A percentile compares a stretch with the other conserved stretches of the same genome.
phyloP scores from a whole-genome alignment of 2,329 filamentous ascomycete species.

The Colletotrichum sojae region DNA sequence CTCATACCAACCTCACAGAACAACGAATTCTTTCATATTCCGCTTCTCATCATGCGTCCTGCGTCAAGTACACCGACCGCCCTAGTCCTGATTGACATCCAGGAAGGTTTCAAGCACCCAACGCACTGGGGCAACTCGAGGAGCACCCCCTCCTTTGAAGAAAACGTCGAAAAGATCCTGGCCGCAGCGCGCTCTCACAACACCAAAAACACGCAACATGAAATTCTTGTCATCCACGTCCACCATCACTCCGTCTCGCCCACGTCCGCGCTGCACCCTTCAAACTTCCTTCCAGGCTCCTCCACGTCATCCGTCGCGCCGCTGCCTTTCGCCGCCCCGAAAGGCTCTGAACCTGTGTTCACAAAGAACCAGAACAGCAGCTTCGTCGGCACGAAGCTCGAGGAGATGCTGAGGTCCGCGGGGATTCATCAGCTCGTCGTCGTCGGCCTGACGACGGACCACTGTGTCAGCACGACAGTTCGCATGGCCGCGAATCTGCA shows the following conservation, averaged over 20 bases:
- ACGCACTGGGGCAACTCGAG: conserved; percentile 56
- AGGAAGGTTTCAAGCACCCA: conserved; percentile 56
- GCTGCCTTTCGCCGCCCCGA: conserved; percentile 45
- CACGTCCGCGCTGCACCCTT: conserved; percentile 53
- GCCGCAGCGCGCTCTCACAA: conserved; percentile 44
- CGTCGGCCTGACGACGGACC: conserved; percentile 61
- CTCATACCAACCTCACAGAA: too few species aligned
- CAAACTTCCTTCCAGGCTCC: conserved; percentile 46
- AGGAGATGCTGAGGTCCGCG: conserved; percentile 51
- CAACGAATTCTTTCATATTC: not conserved
- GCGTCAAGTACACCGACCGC: conserved; percentile 50
- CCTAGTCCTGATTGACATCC: conserved; percentile 63
- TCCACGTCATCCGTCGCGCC: conserved; percentile 49
- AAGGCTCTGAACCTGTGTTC: conserved; percentile 54
- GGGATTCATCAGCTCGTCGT: conserved; percentile 56
- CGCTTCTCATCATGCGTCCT: conserved; percentile 41
- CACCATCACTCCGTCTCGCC: conserved; percentile 57
- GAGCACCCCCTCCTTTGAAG: conserved; percentile 60
- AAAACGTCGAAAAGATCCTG: conserved; percentile 57
- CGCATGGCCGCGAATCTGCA: conserved; percentile 63
- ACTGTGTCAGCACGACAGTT: conserved; percentile 63
- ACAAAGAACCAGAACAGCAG: conserved; percentile 62
- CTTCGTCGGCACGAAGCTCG: conserved; percentile 61
- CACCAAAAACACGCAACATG: not conserved
- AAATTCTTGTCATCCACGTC: conserved; percentile 56